Evolutionary conservation across 2,329 filamentous ascomycete genomes (phyloP).

Genomic region (Penicillium glabrum): DNA sequence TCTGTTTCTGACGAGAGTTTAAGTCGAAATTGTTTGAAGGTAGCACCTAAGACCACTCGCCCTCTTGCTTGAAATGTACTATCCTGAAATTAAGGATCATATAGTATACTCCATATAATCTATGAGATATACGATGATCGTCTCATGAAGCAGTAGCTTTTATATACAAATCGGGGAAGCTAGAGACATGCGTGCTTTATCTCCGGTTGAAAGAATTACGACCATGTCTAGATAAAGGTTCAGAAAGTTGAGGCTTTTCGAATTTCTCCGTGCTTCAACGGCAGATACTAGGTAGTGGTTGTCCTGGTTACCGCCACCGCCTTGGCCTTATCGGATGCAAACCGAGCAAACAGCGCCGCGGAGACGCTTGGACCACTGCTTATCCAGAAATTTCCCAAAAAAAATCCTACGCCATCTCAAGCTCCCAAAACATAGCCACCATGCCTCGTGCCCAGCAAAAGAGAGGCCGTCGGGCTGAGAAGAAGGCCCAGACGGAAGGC

Average conservation of each 20-base stretch:
- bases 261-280: neutral
- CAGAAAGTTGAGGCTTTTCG: neutral
- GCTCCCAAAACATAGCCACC: constrained; percentile 9
- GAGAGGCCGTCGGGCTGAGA: constrained; percentile 45
- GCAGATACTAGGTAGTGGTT: neutral
- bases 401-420: constrained; percentile 21
- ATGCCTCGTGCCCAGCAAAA: constrained; percentile 52
- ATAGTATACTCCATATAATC: too few relatives aligned
- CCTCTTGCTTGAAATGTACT: too few relatives aligned
- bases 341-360: constrained; percentile 28
- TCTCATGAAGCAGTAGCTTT: too few relatives aligned
- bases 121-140: too few relatives aligned
- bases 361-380: constrained; percentile 39
- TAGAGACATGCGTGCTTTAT: too few relatives aligned
- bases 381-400: constrained; percentile 37
- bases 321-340: constrained; percentile 25
- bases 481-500: constrained; percentile 39
- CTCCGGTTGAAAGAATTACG: too few relatives aligned
- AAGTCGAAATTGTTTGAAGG: too few relatives aligned
- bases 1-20: too few relatives aligned
- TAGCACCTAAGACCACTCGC: too few relatives aligned
- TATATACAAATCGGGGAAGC: too few relatives aligned
- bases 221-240: too few relatives aligned
- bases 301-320: neutral
- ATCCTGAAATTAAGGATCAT: too few relatives aligned